Conservation (phyloP, 805 yeast genomes). For the Kuraishia molischiana region DNA sequence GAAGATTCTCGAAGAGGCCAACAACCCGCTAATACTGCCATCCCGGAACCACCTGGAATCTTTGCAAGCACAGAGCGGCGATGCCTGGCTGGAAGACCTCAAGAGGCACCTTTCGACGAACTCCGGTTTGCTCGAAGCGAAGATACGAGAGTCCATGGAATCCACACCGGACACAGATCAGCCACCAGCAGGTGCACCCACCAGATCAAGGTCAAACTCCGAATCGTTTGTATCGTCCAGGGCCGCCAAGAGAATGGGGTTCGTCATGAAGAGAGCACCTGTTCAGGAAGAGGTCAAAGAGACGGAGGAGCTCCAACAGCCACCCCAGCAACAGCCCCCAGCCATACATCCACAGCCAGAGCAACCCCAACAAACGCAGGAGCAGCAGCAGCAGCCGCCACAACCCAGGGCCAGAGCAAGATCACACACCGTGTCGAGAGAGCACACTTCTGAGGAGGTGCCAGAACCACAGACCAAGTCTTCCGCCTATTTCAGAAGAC, state of each 20-base stretch:
- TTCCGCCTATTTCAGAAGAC: constrained; percentile 54
- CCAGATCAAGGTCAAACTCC: constrained; percentile 21
- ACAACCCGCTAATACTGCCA: constrained; percentile 51
- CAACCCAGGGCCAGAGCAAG: constrained; percentile 2
- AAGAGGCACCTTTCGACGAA: constrained; percentile 28
- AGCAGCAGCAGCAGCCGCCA: constrained; percentile 8
- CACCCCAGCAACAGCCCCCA: neutral
- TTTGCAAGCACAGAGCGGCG: constrained; percentile 27
- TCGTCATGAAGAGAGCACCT: constrained; percentile 37
- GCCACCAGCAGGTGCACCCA: neutral
- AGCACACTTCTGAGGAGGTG: constrained; percentile 18
- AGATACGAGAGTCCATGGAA: constrained; percentile 13
- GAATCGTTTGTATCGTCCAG: constrained; percentile 42
- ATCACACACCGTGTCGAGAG: constrained; percentile 3
- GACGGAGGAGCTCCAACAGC: constrained; percentile 5
- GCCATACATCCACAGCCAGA: neutral
- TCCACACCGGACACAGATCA: neutral
- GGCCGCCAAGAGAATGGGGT: constrained; percentile 71
- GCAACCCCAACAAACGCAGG: constrained; percentile 6
- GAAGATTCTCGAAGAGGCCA: constrained; percentile 48
- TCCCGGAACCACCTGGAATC: constrained; percentile 22
- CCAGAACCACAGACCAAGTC: constrained; percentile 30
- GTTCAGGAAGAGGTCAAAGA: neutral
- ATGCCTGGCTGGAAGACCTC: constrained; percentile 35
- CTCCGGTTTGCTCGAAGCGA: constrained; percentile 20